Evolutionary conservation across 345 rosid species (phyloP).

Genomic region (Citrus hindsii): DNA sequence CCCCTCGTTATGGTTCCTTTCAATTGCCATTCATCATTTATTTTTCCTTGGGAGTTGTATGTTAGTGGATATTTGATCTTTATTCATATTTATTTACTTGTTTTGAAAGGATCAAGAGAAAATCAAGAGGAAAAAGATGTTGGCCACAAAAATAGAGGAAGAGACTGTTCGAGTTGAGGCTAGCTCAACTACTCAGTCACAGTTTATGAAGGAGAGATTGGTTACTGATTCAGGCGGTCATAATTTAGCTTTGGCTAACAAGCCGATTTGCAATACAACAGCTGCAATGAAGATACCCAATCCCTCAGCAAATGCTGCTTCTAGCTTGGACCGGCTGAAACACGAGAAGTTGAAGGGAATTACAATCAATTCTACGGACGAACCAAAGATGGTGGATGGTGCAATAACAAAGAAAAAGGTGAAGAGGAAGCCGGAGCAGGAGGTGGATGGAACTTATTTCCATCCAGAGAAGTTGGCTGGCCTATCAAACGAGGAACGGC

Average conservation of each 20-base stretch:
- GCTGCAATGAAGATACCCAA: conserved; percentile 32
- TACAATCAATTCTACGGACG: conserved; percentile 39
- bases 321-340: conserved; percentile 44
- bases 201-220: conserved; percentile 35
- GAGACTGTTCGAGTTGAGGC: conserved; percentile 39
- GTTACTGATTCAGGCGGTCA: conserved; percentile 31
- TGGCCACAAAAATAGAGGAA: conserved; percentile 36
- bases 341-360: conserved; percentile 52
- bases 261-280: conserved; percentile 31
- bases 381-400: conserved; percentile 40
- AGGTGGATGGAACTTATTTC: conserved; percentile 36
- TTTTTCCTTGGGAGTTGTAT: conserved; percentile 1
- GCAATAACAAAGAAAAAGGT: conserved; percentile 40
- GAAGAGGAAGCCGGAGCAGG: conserved; percentile 58
- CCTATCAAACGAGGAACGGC: conserved; percentile 31
- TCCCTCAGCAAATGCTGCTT: conserved; percentile 33
- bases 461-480: conserved; percentile 28
- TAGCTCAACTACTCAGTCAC: conserved; percentile 35
- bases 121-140: conserved; percentile 56
- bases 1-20: background rate
- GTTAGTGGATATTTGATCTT: conserved; percentile 2
- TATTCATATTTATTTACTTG: background rate
- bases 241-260: conserved; percentile 35
- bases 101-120: conserved; percentile 52
- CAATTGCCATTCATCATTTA: background rate